Evolutionary conservation across 75 land plant species (phyloP).

Genomic region (Adiantum capillusveneris): DNA sequence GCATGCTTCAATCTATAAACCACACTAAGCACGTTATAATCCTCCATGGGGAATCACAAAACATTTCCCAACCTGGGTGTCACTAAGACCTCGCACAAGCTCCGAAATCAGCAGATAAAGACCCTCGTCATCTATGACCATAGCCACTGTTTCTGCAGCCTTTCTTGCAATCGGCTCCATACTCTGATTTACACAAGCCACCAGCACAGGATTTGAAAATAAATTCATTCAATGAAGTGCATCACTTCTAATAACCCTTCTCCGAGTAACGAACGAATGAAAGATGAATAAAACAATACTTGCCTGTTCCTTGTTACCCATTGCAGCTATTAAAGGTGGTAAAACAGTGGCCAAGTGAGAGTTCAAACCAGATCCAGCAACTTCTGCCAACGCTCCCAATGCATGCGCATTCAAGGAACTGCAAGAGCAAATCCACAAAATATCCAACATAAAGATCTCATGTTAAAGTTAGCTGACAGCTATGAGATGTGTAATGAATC

Average conservation of each 20-base stretch:
- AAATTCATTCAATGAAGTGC: too few relatives aligned
- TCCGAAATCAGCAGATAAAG: slow-evolving; percentile 74
- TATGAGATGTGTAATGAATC: too few relatives aligned
- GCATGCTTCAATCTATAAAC: too few relatives aligned
- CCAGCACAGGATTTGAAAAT: too few relatives aligned
- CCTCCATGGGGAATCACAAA: background rate
- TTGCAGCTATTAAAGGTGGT: slow-evolving; percentile 76
- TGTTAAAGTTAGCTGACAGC: too few relatives aligned
- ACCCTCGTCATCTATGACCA: slow-evolving; percentile 94
- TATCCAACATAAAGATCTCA: too few relatives aligned
- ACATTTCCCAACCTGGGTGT: slow-evolving; percentile 47
- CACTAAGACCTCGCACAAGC: slow-evolving; percentile 70
- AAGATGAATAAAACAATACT: background rate
- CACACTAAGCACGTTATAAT: too few relatives aligned
- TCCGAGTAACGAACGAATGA: too few relatives aligned
- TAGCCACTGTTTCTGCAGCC: slow-evolving; percentile 92
- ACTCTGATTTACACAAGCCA: slow-evolving; percentile 37
- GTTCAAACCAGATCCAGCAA: slow-evolving; percentile 95
- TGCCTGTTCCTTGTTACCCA: slow-evolving; percentile 79
- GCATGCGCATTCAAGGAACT: slow-evolving; percentile 99
- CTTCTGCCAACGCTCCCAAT: slow-evolving; percentile 94
- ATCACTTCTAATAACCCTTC: too few relatives aligned
- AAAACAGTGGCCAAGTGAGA: slow-evolving; percentile 64
- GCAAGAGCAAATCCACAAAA: too few relatives aligned
- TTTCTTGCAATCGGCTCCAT: slow-evolving; percentile 65